phyloP scores from a whole-genome alignment of 2,329 filamentous ascomycete species.

The Ceratocystis variospora region DNA sequence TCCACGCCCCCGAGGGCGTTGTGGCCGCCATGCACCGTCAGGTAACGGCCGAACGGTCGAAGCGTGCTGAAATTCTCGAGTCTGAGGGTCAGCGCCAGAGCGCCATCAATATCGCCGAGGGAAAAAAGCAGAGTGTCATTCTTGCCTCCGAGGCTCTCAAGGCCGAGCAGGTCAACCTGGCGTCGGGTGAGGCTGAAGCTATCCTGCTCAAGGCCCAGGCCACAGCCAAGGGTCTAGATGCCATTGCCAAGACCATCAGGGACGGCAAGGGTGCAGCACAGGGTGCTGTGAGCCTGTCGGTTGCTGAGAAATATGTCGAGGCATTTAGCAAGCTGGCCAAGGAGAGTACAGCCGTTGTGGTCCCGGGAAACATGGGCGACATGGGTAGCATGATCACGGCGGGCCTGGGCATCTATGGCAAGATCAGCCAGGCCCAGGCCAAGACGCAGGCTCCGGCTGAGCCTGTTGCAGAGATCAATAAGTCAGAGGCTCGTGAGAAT shows the following conservation, averaged over 20 bases:
- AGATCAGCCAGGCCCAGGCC: conserved; percentile 70
- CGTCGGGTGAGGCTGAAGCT: conserved; percentile 84
- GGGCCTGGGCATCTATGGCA: conserved; percentile 88
- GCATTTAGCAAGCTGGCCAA: conserved; percentile 86
- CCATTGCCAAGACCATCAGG: conserved; percentile 62
- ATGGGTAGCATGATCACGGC: conserved; percentile 95
- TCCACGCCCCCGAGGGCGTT: conserved; percentile 85
- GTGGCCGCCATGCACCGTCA: conserved; percentile 97
- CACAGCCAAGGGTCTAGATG: conserved; percentile 77
- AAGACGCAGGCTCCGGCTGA: conserved; percentile 29
- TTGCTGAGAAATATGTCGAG: conserved; percentile 96
- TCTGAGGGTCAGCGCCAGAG: conserved; percentile 94
- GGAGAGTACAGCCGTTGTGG: conserved; percentile 88
- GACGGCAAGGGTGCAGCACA: conserved; percentile 63
- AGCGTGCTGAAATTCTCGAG: conserved; percentile 93
- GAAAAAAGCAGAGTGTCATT: conserved; percentile 92
- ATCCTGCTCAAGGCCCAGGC: conserved; percentile 75
- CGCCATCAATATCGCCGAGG: conserved; percentile 97
- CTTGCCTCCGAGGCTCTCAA: conserved; percentile 83
- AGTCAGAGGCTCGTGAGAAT: conserved; percentile 27
- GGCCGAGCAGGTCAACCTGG: conserved; percentile 85
- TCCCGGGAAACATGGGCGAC: conserved; percentile 93
- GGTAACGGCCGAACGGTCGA: conserved; percentile 91
- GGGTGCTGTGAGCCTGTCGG: conserved; percentile 68
- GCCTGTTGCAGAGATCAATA: conserved; percentile 9